Conservation (phyloP, 23 red algal species). For the Chondrus crispus region DNA sequence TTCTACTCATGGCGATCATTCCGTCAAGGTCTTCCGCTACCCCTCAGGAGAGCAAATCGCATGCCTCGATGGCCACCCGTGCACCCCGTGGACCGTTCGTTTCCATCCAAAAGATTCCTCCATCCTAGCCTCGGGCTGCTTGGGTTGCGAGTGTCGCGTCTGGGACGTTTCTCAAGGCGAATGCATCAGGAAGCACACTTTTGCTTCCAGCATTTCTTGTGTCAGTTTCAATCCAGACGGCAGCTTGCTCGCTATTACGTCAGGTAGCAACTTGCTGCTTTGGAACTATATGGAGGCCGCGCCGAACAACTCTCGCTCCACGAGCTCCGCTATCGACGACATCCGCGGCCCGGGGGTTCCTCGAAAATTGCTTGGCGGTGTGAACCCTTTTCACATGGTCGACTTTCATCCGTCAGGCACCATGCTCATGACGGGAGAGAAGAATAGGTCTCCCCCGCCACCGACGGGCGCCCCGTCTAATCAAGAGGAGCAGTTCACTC, state of each 20-base stretch:
- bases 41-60: conserved; percentile 59
- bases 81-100: conserved; percentile 87
- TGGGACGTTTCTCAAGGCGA: conserved; percentile 45
- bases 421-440: conserved; percentile 75
- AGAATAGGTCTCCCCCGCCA: conserved; percentile 34
- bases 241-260: conserved; percentile 62
- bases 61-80: conserved; percentile 70
- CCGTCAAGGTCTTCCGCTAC: conserved; percentile 88
- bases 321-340: conserved; percentile 19
- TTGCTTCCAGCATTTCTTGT: conserved; percentile 62
- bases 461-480: not conserved
- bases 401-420: conserved; percentile 85
- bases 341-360: conserved; percentile 34
- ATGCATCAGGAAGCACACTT: conserved; percentile 62
- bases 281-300: conserved; percentile 61
- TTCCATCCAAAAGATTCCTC: conserved; percentile 70
- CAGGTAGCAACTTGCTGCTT: conserved; percentile 62
- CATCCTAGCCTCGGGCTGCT: conserved; percentile 81
- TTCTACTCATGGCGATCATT: conserved; percentile 86
- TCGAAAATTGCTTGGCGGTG: conserved; percentile 18
- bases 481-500: conserved; percentile 73
- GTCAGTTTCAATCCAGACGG: conserved; percentile 80
- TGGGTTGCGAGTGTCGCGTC: conserved; percentile 71
- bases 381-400: conserved; percentile 72
- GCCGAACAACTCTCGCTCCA: not conserved